Conservation (phyloP, 2,329 filamentous ascomycete species). For the Didymella glomerata region DNA sequence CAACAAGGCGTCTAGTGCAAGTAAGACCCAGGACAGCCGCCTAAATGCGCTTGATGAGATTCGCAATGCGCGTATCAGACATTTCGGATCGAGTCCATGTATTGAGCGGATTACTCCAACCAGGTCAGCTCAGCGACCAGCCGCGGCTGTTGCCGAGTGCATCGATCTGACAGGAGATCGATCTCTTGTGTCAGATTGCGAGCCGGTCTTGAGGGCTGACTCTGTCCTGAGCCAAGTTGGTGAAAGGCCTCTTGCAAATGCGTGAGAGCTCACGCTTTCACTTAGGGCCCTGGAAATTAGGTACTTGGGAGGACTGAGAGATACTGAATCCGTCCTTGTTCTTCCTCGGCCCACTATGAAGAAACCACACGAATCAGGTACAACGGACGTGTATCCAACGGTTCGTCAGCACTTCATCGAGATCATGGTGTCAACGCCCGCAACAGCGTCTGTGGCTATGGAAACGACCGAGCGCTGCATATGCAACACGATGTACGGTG, state of each 20-base stretch:
- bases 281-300: background rate
- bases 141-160: background rate
- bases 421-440: background rate
- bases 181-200: background rate
- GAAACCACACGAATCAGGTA: background rate
- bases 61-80: constrained; percentile 14
- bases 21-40: background rate
- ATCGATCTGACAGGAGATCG: constrained; percentile 14
- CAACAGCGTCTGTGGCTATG: background rate
- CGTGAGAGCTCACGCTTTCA: background rate
- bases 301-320: background rate
- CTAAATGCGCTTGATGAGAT: background rate
- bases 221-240: too few species aligned
- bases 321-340: background rate
- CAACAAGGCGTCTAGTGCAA: too few species aligned
- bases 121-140: background rate
- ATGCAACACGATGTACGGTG: background rate
- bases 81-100: constrained; percentile 4
- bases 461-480: background rate
- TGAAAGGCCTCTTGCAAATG: background rate
- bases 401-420: background rate
- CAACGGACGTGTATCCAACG: background rate
- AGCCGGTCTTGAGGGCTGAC: background rate
- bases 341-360: background rate
- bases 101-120: background rate